A percentile compares a stretch with the other conserved stretches of the same genome.
Conservation (phyloP, 2,329 filamentous ascomycete genomes). For the Fusarium anguioides region DNA sequence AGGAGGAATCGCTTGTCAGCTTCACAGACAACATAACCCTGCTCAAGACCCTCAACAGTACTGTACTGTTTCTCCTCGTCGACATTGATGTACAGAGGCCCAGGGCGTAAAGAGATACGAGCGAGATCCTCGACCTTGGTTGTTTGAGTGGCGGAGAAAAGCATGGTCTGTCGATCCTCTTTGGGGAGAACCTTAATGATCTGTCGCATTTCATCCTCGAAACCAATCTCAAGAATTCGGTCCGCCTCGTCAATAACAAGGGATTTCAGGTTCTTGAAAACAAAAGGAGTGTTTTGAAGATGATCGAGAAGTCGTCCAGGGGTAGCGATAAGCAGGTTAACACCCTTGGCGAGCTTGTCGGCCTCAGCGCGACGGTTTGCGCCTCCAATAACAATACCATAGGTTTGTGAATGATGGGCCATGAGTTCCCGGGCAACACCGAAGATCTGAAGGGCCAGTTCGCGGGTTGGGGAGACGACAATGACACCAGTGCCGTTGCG, state of each 20-base stretch:
- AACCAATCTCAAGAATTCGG: conserved; percentile 94
- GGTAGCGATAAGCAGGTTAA: conserved; percentile 94
- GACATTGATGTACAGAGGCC: conserved; percentile 96
- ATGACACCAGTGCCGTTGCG: conserved; percentile 93
- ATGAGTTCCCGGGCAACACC: conserved; percentile 94
- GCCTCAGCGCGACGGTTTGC: conserved; percentile 91
- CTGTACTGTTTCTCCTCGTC: conserved; percentile 89
- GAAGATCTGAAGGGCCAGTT: conserved; percentile 95
- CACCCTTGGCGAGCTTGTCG: conserved; percentile 92
- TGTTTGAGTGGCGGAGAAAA: conserved; percentile 99
- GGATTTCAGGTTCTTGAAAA: conserved; percentile 92
- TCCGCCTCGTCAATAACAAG: conserved; percentile 97
- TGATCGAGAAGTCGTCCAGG: conserved; percentile 94
- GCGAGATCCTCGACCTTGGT: conserved; percentile 98
- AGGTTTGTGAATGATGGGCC: conserved; percentile 92
- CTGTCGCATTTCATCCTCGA: conserved; percentile 98
- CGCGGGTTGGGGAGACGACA: conserved; percentile 91
- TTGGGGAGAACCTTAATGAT: conserved; percentile 94
- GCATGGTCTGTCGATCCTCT: conserved; percentile 90
- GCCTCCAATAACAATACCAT: conserved; percentile 95
- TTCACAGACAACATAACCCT: conserved; percentile 95
- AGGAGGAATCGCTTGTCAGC: conserved; percentile 93
- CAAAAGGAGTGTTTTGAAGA: conserved; percentile 90
- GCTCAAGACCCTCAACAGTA: conserved; percentile 93
- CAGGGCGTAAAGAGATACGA: conserved; percentile 88